Evolutionary conservation across 228 moss, liverwort and hornwort species (phyloP).

Genomic region (Sphagnum fallax): DNA sequence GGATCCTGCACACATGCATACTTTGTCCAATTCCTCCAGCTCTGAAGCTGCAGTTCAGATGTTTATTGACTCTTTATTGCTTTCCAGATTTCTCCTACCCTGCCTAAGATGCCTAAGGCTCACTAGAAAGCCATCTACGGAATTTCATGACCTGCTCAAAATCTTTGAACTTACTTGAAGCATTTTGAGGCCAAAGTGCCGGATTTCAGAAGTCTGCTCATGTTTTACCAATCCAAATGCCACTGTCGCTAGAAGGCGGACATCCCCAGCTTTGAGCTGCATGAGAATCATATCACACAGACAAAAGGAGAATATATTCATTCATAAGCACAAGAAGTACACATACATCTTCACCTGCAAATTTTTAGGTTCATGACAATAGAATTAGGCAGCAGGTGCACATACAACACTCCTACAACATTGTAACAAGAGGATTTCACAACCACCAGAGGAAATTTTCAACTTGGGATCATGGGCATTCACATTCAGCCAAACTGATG

Average conservation of each 20-base stretch:
- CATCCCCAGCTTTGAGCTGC: slow-evolving; percentile 84
- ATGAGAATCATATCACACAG: slow-evolving; percentile 7
- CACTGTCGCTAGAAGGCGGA: slow-evolving; percentile 67
- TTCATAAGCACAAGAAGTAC: not conserved
- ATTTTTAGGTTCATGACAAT: not conserved
- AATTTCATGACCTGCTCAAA: too few relatives aligned
- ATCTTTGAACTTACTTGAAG: slow-evolving; percentile 49
- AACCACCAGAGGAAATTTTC: too few relatives aligned
- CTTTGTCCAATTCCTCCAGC: too few relatives aligned
- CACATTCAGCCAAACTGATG: too few relatives aligned
- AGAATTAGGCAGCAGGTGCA: not conserved
- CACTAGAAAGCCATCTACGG: not conserved
- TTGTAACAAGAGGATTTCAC: too few relatives aligned
- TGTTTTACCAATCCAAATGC: slow-evolving; percentile 67
- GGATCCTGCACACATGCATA: too few relatives aligned
- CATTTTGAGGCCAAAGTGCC: slow-evolving; percentile 78
- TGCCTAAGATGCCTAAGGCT: too few relatives aligned
- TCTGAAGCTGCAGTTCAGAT: too few relatives aligned
- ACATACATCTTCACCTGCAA: not conserved
- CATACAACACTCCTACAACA: too few relatives aligned
- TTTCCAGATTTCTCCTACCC: too few relatives aligned
- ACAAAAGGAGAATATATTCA: not conserved
- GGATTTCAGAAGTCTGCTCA: slow-evolving; percentile 67
- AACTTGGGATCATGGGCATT: too few relatives aligned
- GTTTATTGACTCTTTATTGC: too few relatives aligned